A percentile compares a stretch with the other conserved stretches of the same genome.
Evolutionary conservation across 2,329 filamentous ascomycete species (phyloP).

Genomic region (Dactylellina drechsleri): DNA sequence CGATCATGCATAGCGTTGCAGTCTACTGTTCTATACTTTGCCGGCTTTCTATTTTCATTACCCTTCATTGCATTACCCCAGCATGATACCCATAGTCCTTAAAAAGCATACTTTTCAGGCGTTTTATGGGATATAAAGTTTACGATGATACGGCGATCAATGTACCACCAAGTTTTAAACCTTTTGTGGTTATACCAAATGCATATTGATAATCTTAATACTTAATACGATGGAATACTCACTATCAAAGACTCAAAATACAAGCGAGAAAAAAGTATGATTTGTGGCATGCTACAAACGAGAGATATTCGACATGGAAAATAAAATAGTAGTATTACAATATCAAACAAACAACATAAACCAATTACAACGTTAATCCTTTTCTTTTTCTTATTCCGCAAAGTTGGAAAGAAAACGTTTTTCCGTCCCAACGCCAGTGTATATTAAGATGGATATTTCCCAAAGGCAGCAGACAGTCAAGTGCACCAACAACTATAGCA

Average conservation of each 20-base stretch:
- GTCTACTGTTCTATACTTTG: neutral
- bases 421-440: constrained; percentile 43
- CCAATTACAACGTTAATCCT: neutral
- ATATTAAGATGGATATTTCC: constrained; percentile 13
- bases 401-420: constrained; percentile 19
- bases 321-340: neutral
- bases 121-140: constrained; percentile 19
- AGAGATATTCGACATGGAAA: neutral
- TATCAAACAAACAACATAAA: constrained; percentile 3
- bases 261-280: neutral
- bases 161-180: neutral
- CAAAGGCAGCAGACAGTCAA: constrained; percentile 17
- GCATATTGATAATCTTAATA: neutral
- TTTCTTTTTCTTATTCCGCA: neutral
- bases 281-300: neutral
- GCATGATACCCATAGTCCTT: neutral
- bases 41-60: neutral
- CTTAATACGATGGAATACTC: neutral
- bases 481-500: constrained; percentile 9
- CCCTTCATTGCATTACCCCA: neutral
- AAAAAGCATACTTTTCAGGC: neutral
- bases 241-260: neutral
- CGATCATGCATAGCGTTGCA: neutral
- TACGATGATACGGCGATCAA: neutral
- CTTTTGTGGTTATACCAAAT: neutral